Percentiles rank a stretch among this genome's conserved stretches.
These are phyloP conservation scores for Fragosphaeria purpurea DNA, from an alignment of 2,329 filamentous ascomycete species.

Conservation along the genomic window DNA sequence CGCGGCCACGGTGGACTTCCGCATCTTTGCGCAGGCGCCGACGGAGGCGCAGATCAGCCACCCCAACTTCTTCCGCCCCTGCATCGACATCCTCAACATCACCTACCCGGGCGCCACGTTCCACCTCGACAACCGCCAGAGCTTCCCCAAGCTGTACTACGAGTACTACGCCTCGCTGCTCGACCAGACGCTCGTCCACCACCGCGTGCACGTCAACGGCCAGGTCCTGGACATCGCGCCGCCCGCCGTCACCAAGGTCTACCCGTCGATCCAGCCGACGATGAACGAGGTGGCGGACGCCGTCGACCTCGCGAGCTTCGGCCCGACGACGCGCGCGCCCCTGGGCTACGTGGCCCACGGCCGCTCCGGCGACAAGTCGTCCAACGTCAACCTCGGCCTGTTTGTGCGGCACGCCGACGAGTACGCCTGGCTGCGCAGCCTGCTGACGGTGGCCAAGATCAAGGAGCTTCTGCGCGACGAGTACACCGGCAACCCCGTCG, in stretches of 20 bases:
- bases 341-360: slow-evolving; percentile 23
- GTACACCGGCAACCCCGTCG: slow-evolving; percentile 25
- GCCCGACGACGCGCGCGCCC: slow-evolving; percentile 6
- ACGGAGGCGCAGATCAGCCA: slow-evolving; percentile 13
- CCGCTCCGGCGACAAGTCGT: slow-evolving; percentile 31
- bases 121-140: too few relatives aligned
- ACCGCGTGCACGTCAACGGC: neutral
- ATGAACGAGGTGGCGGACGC: slow-evolving; percentile 1
- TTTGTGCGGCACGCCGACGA: slow-evolving; percentile 33
- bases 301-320: slow-evolving; percentile 3
- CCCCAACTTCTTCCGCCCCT: slow-evolving; percentile 6
- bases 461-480: slow-evolving; percentile 26
- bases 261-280: neutral
- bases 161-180: too few relatives aligned
- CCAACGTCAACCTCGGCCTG: slow-evolving; percentile 34
- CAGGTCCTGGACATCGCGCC: neutral
- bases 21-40: slow-evolving; percentile 12
- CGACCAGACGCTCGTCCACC: too few relatives aligned
- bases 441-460: slow-evolving; percentile 29
- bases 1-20: slow-evolving; percentile 9
- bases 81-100: slow-evolving; percentile 1
- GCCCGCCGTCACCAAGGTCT: neutral
- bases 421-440: slow-evolving; percentile 31
- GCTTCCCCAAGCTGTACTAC: too few relatives aligned
- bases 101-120: slow-evolving; percentile 9